A percentile compares a stretch with the other conserved stretches of the same genome.
These are phyloP conservation scores for Scleroderma citrinum DNA, from an alignment of 768 basidiomycete genomes.

Conservation along the genomic window DNA sequence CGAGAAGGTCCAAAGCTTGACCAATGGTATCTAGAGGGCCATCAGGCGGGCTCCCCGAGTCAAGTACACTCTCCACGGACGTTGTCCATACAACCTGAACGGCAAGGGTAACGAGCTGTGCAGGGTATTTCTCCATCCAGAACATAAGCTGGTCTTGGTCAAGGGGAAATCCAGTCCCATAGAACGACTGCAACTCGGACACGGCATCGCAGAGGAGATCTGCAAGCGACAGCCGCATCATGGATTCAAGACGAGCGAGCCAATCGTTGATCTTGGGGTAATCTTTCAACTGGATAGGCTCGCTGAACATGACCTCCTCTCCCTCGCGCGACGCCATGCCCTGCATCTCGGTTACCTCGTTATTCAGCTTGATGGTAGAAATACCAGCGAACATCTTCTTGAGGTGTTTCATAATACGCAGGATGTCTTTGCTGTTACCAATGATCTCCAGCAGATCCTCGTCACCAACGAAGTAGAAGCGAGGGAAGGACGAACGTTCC, in stretches of 20 bases:
- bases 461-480: slow-evolving; percentile 99
- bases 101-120: slow-evolving; percentile 94
- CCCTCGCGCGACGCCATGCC: slow-evolving; percentile 96
- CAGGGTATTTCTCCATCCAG: slow-evolving; percentile 94
- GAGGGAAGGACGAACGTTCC: slow-evolving; percentile 95
- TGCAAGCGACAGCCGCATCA: slow-evolving; percentile 90
- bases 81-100: slow-evolving; percentile 93
- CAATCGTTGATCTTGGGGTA: slow-evolving; percentile 99
- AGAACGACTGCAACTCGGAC: slow-evolving; percentile 73
- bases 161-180: slow-evolving; percentile 58
- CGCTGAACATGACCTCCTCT: slow-evolving; percentile 82
- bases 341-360: slow-evolving; percentile 80
- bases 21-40: slow-evolving; percentile 66
- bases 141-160: slow-evolving; percentile 62
- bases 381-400: slow-evolving; percentile 99
- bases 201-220: slow-evolving; percentile 76
- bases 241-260: slow-evolving; percentile 85
- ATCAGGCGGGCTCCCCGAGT: slow-evolving; percentile 49
- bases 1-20: slow-evolving; percentile 88
- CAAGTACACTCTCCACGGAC: slow-evolving; percentile 69
- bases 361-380: slow-evolving; percentile 81
- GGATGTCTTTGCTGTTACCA: slow-evolving; percentile 97
- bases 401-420: slow-evolving; percentile 97
- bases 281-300: slow-evolving; percentile 83
- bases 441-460: slow-evolving; percentile 98